Evolutionary conservation across 169 alveolate genomes (phyloP).

Genomic region (Plasmodium relictum): DNA sequence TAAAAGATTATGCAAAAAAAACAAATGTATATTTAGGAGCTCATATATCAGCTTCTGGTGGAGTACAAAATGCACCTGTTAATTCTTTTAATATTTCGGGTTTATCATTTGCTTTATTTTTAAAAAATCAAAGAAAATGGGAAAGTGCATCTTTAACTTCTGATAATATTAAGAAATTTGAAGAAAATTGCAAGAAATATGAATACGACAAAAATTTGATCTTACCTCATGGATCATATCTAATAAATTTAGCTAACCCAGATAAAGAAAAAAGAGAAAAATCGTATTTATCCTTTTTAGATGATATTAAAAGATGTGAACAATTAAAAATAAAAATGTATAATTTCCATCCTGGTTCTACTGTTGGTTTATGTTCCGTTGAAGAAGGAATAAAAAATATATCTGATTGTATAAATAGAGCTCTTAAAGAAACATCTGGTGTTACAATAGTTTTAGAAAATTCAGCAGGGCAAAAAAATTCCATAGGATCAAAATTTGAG

Average conservation of each 20-base stretch:
- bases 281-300: slow-evolving; percentile 88
- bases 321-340: slow-evolving; percentile 88
- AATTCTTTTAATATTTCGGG: slow-evolving; percentile 89
- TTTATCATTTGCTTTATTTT: slow-evolving; percentile 91
- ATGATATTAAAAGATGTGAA: slow-evolving; percentile 92
- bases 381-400: slow-evolving; percentile 86
- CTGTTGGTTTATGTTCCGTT: slow-evolving; percentile 86
- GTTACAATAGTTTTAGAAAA: slow-evolving; percentile 91
- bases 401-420: slow-evolving; percentile 88
- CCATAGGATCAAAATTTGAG: slow-evolving; percentile 90
- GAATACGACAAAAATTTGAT: slow-evolving; percentile 83
- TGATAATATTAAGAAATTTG: slow-evolving; percentile 82
- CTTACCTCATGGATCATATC: slow-evolving; percentile 92
- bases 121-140: slow-evolving; percentile 92
- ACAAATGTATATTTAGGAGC: slow-evolving; percentile 91
- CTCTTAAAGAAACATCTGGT: slow-evolving; percentile 83
- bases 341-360: slow-evolving; percentile 93
- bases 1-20: slow-evolving; percentile 46
- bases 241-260: slow-evolving; percentile 92
- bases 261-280: slow-evolving; percentile 89
- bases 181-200: slow-evolving; percentile 78
- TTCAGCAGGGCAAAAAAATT: slow-evolving; percentile 93
- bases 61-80: slow-evolving; percentile 88
- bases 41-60: slow-evolving; percentile 93
- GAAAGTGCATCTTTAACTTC: slow-evolving; percentile 87